A percentile compares a stretch with the other conserved stretches of the same genome.
These are phyloP conservation scores for Eimeria zaria DNA, from an alignment of 169 alveolate genomes.

Conservation along the genomic window DNA sequence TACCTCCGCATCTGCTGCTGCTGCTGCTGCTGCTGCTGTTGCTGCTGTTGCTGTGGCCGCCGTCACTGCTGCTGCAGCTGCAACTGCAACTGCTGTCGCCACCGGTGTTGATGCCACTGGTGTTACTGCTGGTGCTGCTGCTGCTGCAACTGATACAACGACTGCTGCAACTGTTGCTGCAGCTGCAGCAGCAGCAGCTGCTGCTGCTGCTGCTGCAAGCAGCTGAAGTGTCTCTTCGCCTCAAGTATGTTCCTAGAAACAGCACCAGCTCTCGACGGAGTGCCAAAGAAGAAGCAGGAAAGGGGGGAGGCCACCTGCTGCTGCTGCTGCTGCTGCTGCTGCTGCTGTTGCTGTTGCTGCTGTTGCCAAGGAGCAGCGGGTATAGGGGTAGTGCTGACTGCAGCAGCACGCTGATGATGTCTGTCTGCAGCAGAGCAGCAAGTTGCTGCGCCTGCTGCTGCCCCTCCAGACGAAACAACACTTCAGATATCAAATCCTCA, in stretches of 20 bases:
- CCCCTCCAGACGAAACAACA: constrained; percentile 62
- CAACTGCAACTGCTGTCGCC: too few relatives aligned
- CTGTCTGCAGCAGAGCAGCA: constrained; percentile 76
- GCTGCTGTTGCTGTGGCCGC: not conserved
- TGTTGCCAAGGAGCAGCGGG: constrained; percentile 20
- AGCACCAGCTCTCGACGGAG: constrained; percentile 30
- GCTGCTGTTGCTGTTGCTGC: constrained; percentile 79
- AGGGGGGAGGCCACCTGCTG: constrained; percentile 39
- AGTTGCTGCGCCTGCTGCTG: constrained; percentile 74
- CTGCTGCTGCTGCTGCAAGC: constrained; percentile 27
- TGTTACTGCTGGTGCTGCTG: too few relatives aligned
- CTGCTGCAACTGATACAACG: too few relatives aligned
- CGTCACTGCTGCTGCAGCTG: not conserved
- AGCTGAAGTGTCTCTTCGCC: not conserved
- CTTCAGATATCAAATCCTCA: constrained; percentile 61
- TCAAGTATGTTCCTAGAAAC: constrained; percentile 9
- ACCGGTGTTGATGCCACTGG: too few relatives aligned
- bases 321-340: constrained; percentile 77
- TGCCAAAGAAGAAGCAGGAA: not conserved
- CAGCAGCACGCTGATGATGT: constrained; percentile 75
- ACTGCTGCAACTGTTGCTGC: too few relatives aligned
- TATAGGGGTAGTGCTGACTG: constrained; percentile 68
- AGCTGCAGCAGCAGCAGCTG: too few relatives aligned
- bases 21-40: not conserved
- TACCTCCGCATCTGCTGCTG: not conserved